These are phyloP conservation scores for Cutaneotrichosporon sp. DNA, from an alignment of 1,284 basidiomycete genomes.

Conservation along the genomic window DNA sequence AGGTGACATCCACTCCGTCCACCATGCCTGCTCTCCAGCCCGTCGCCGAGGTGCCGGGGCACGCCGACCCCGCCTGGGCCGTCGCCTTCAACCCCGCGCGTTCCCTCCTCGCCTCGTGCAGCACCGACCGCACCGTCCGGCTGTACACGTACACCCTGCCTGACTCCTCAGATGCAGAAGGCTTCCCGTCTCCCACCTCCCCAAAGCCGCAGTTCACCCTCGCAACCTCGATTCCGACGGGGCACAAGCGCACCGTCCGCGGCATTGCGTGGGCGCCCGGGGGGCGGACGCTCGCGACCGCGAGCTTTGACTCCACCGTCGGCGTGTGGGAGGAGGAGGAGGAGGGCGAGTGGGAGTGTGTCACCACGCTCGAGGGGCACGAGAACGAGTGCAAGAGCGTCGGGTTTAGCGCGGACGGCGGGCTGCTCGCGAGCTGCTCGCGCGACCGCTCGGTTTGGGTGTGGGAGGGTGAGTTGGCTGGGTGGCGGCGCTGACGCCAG, in stretches of 20 bases:
- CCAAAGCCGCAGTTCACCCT: slow-evolving; percentile 59
- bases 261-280: slow-evolving; percentile 87
- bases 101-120: slow-evolving; percentile 86
- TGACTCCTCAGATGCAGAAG: slow-evolving; percentile 10
- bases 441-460: slow-evolving; percentile 98
- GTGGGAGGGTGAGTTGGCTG: slow-evolving; percentile 79
- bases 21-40: slow-evolving; percentile 3
- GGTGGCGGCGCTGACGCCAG: slow-evolving; percentile 54
- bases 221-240: slow-evolving; percentile 70
- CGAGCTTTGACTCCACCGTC: slow-evolving; percentile 91
- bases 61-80: slow-evolving; percentile 84
- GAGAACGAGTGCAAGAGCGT: slow-evolving; percentile 98
- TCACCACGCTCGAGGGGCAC: slow-evolving; percentile 87
- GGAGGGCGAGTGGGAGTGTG: slow-evolving; percentile 57
- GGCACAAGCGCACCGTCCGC: slow-evolving; percentile 89
- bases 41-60: slow-evolving; percentile 58
- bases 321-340: slow-evolving; percentile 82
- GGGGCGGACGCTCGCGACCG: slow-evolving; percentile 86
- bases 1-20: background rate
- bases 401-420: slow-evolving; percentile 76
- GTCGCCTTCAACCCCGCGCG: slow-evolving; percentile 88
- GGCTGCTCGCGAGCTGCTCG: slow-evolving; percentile 85
- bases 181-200: slow-evolving; percentile 30
- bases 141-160: slow-evolving; percentile 69
- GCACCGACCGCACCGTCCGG: slow-evolving; percentile 87